Base-by-base conservation (phyloP, 768 basidiomycete species). In the Piloderma croceum region DNA sequence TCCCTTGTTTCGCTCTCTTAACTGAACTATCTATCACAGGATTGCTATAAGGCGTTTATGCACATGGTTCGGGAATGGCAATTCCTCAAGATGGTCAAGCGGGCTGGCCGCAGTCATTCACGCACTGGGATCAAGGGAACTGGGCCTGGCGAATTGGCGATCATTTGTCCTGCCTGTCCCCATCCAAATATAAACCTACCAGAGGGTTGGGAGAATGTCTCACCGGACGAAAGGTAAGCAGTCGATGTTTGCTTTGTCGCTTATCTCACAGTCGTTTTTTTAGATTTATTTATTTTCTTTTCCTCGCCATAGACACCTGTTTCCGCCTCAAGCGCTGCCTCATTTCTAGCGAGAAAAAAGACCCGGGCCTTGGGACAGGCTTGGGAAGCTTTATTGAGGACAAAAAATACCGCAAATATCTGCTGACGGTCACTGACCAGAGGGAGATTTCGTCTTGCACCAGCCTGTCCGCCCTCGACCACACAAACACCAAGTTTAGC, bases 101-200 rank as follows among this genome's bases (percentile, higher is more conserved):
- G 50, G 4, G 48, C 23, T 9, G 61, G 58, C 0, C 12, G 54
- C 9, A 56, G 49, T 2, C 54, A 63, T 31, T 46, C 52, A 33
- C 22, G 6, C 1, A 25, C n/a, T 1, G 60, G 62, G 1, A 36
- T 52, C 6, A 32, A 27, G 1, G 43, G 43, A 1, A 62, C 62
- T 5, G 4, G 9, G 5, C 22, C 41, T 5, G 62, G 62, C 2
- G 53, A 54, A 24, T 49, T 52, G 2, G 47, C 54, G 0, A 29
- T 63, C 0, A 9, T 39, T 6, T 65, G 62, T 34, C 56, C 55
- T 2, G 51, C 56, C 0, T 65, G 61, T 41, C 61, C 56, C 0
- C 49, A 54, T 2, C 60, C 57, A 0, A 54, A 51, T 1, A 48
- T 49, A 0, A 62, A 63, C 40, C 41, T 61, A 3, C 52, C 55